Base-by-base conservation (phyloP, 768 basidiomycete genomes). In the Coprinopsis sp. region DNA sequence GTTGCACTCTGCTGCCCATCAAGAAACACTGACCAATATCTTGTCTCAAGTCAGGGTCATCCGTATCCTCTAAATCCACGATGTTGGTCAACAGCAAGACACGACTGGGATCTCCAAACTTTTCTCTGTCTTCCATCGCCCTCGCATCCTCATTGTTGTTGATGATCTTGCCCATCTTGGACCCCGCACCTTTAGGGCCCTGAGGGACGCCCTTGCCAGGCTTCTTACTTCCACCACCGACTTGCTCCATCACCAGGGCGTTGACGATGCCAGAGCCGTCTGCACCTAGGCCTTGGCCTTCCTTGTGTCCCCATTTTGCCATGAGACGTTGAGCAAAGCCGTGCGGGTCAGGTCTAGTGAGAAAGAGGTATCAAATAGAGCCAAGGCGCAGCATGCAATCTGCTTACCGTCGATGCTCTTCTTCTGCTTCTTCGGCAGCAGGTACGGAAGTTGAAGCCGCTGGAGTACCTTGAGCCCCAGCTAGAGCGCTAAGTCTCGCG, bases 271-370 rank as follows among this genome's bases (percentile, higher is more conserved):
- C 93, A 2, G 77, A 75, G 6, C 83, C 88, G 49, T 88, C 81
- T 0, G 77, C 84, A 27, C 95, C 95, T 1, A 97, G 75, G 8
- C 94, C 94, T 65, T 92, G 84, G 1, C 95, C 95, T 61, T 91
- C 90, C 61, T 89, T 87, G 61, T 96, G 91, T 0, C 94, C 94
- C 89, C 88, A 94, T 68, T 93, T 96, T 2, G 88, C 89, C 92
- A 96, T 95, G 54, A 95, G 61, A 27, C 88, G 83, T 11, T 84
- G 83, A 25, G 91, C 91, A 55, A 94, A 91, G 11, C 77, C 78
- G 46, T 81, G 83, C 0, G 82, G 79, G 51, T 88, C 81, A 30
- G 80, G 70, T 44, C 74, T 73, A 40, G 18, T 27, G 28, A 2
- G 3, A 34, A 11, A 23, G 22, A 33, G 31, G 34, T 11, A 44